Percentiles rank a stretch among this genome's conserved stretches.
These are phyloP conservation scores for Backusella mclennaniae DNA, from an alignment of 192 early-diverging fungal species.

Conservation along the genomic window DNA sequence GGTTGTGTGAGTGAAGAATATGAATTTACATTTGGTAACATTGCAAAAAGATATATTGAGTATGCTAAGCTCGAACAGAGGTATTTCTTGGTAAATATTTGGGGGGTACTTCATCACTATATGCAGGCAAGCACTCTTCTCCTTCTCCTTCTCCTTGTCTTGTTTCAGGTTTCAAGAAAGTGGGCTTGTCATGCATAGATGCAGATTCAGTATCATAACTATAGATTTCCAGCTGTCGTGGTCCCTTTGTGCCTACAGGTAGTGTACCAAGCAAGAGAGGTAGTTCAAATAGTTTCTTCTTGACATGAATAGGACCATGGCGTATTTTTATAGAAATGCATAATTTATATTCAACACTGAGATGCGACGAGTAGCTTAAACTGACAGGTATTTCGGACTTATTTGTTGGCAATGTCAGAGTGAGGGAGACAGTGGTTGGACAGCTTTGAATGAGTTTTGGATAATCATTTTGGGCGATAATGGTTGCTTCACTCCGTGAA, in stretches of 20 bases:
- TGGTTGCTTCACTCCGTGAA: slow-evolving; percentile 15
- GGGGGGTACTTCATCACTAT: slow-evolving; percentile 6
- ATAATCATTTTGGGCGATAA: neutral
- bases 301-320: slow-evolving; percentile 16
- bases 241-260: slow-evolving; percentile 2
- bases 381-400: neutral
- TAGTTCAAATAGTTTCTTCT: slow-evolving; percentile 22
- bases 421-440: neutral
- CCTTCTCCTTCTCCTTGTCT: neutral
- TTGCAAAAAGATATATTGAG: neutral
- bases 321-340: neutral
- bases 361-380: slow-evolving; percentile 13
- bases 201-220: neutral
- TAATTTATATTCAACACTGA: slow-evolving; percentile 14
- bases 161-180: slow-evolving; percentile 7
- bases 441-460: neutral
- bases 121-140: slow-evolving; percentile 18
- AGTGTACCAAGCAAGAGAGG: slow-evolving; percentile 25
- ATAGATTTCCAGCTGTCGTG: neutral
- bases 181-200: slow-evolving; percentile 2
- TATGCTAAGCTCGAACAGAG: neutral
- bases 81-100: neutral
- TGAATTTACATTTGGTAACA: neutral
- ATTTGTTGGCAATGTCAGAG: neutral
- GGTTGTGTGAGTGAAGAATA: neutral